A percentile compares a stretch with the other conserved stretches of the same genome.
Evolutionary conservation across 352 stramenopile genomes (phyloP).

Genomic region (Bremia lactucae): DNA sequence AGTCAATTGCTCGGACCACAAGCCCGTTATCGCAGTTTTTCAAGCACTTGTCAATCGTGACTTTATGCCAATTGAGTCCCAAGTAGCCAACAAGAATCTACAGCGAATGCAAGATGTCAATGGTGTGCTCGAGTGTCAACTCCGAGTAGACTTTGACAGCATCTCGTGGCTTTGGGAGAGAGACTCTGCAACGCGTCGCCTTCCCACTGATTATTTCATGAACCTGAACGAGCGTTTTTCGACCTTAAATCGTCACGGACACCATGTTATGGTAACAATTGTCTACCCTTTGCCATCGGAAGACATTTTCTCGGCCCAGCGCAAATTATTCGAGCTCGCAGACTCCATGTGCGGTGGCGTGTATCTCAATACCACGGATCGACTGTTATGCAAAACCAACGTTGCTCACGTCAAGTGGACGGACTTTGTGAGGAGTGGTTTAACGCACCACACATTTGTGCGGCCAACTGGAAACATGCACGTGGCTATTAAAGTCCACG

Average conservation of each 20-base stretch:
- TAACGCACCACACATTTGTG: slow-evolving; percentile 47
- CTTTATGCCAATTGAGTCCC: slow-evolving; percentile 34
- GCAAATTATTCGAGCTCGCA: slow-evolving; percentile 69
- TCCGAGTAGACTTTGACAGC: slow-evolving; percentile 39
- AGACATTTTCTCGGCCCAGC: slow-evolving; percentile 76
- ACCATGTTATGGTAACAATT: slow-evolving; percentile 45
- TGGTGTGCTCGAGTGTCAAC: slow-evolving; percentile 45
- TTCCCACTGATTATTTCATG: too few species aligned
- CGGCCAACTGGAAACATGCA: slow-evolving; percentile 52
- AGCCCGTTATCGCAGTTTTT: slow-evolving; percentile 68
- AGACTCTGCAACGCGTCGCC: too few species aligned
- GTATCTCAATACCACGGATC: slow-evolving; percentile 35
- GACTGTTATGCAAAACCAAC: slow-evolving; percentile 34
- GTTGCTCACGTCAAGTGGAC: slow-evolving; percentile 36
- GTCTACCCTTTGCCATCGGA: slow-evolving; percentile 75
- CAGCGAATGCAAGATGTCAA: slow-evolving; percentile 53
- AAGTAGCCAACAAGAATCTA: slow-evolving; percentile 31
- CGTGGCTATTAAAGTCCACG: slow-evolving; percentile 61
- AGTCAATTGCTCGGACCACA: slow-evolving; percentile 75
- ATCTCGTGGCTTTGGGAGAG: slow-evolving; percentile 60
- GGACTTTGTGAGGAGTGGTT: slow-evolving; percentile 36
- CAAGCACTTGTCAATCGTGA: slow-evolving; percentile 53
- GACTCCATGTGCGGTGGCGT: slow-evolving; percentile 54
- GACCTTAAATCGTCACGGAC: slow-evolving; percentile 21
- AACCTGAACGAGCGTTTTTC: slow-evolving; percentile 22